A percentile compares a stretch with the other conserved stretches of the same genome.
Conservation (phyloP, 2,329 filamentous ascomycete species). For the Botrytis fragariae region DNA sequence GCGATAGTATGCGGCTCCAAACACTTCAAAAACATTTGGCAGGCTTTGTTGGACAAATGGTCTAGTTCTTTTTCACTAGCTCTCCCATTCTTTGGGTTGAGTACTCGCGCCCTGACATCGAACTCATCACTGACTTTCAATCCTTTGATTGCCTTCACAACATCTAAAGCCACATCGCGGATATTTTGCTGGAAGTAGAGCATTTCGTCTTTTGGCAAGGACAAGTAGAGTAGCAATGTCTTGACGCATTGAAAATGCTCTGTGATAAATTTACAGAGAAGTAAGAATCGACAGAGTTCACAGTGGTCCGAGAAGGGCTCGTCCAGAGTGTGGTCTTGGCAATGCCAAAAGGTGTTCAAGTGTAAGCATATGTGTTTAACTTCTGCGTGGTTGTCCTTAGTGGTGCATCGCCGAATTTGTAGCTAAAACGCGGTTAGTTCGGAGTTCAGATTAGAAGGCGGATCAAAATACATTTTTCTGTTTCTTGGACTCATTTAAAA, state of each 20-base stretch:
- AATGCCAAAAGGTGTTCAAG: not conserved
- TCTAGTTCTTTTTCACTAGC: not conserved
- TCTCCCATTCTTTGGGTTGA: not conserved
- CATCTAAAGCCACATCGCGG: not conserved
- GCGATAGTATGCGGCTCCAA: not conserved
- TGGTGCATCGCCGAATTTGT: not conserved
- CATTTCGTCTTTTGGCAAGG: not conserved
- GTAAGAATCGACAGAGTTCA: not conserved
- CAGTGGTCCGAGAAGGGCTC: not conserved
- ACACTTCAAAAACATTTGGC: not conserved
- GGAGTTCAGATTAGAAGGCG: too few relatives aligned
- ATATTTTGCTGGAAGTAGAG: not conserved
- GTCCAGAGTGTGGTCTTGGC: not conserved
- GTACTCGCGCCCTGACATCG: not conserved
- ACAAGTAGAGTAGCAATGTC: not conserved
- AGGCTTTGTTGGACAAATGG: not conserved
- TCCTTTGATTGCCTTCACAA: not conserved
- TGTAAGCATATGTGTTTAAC: not conserved
- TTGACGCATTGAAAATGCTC: conserved; percentile 6
- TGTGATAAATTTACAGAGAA: not conserved
- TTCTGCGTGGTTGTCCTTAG: not conserved
- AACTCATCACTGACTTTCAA: not conserved
- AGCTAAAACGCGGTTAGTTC: not conserved
- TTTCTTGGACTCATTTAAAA: not conserved
- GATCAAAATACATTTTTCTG: not conserved